A percentile compares a stretch with the other conserved stretches of the same genome.
Conservation (phyloP, 805 yeast genomes). For the Blastobotrys parvus region DNA sequence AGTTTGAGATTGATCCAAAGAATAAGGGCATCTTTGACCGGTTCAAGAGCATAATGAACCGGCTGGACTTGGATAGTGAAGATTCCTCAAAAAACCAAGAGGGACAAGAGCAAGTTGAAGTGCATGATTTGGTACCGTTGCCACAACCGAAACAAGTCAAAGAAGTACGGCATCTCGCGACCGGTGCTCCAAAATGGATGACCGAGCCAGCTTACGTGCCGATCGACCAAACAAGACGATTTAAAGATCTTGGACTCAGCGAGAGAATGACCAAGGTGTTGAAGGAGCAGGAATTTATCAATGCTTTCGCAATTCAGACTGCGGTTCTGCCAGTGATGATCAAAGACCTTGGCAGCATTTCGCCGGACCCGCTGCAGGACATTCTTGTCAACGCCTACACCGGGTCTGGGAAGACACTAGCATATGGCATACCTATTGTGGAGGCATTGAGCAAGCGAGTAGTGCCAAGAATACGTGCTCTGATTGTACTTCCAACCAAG, state of each 20-base stretch:
- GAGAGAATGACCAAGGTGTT: conserved; percentile 41
- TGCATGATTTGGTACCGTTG: conserved; percentile 49
- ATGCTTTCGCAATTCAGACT: conserved; percentile 73
- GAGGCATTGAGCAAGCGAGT: conserved; percentile 54
- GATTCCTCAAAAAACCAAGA: too few species aligned
- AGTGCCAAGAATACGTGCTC: conserved; percentile 66
- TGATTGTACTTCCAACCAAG: conserved; percentile 82
- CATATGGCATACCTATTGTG: conserved; percentile 77
- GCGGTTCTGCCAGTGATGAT: conserved; percentile 50
- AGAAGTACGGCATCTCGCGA: conserved; percentile 29
- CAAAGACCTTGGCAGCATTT: conserved; percentile 30
- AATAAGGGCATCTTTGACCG: conserved; percentile 46
- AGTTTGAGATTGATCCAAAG: conserved; percentile 27
- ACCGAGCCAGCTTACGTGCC: conserved; percentile 52
- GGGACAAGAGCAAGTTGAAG: conserved; percentile 16
- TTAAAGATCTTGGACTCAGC: conserved; percentile 34
- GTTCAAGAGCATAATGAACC: too few species aligned
- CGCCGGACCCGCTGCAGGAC: conserved; percentile 40
- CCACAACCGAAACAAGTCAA: conserved; percentile 70
- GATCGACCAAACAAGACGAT: conserved; percentile 40
- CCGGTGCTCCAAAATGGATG: conserved; percentile 41
- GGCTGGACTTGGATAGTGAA: too few species aligned
- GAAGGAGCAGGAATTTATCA: conserved; percentile 34
- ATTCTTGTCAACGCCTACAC: conserved; percentile 87
- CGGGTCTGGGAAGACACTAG: conserved; percentile 92